Conservation (phyloP, 441 rosid genomes). For the Hura crepitans region DNA sequence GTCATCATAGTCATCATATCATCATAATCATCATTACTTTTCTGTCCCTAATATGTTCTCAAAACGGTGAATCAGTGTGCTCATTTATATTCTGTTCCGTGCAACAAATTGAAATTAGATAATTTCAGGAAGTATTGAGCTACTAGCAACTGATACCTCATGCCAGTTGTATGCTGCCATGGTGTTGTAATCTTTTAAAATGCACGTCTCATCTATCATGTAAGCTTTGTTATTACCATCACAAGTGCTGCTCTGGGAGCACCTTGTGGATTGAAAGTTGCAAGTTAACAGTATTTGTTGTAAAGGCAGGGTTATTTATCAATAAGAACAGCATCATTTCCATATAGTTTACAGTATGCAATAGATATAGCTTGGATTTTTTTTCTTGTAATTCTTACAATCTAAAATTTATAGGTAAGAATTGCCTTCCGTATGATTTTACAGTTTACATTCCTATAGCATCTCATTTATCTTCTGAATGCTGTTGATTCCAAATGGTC, state of each 20-base stretch:
- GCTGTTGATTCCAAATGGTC: constrained; percentile 14
- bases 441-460: constrained; percentile 3
- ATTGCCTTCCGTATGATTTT: neutral
- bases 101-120: constrained; percentile 8
- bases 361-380: neutral
- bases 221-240: neutral
- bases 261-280: neutral
- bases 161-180: neutral
- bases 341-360: neutral
- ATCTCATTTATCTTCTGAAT: constrained; percentile 12
- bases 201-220: neutral
- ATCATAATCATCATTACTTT: neutral
- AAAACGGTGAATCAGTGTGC: neutral
- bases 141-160: neutral
- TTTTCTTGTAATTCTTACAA: constrained; percentile 5
- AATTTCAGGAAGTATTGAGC: neutral
- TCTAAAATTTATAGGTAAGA: neutral
- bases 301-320: neutral
- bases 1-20: neutral
- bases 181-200: constrained; percentile 6
- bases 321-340: neutral
- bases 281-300: no score
- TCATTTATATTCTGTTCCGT: neutral
- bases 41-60: neutral
- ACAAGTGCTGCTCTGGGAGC: neutral